Conservation (phyloP, 345 rosid species). For the Abelmoschus esculentus region DNA sequence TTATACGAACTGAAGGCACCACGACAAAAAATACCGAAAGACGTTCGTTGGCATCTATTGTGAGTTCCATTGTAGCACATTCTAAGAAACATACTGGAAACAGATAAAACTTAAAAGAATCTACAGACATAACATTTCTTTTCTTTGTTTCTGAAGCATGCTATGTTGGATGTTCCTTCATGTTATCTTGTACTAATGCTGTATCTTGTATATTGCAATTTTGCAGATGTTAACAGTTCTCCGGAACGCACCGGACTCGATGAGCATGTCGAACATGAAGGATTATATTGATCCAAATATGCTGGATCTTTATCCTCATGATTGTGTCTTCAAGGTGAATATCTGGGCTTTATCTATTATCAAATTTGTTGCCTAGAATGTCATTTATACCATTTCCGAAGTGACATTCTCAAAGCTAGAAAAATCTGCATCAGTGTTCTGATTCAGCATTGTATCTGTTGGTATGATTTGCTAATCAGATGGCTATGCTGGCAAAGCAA, state of each 20-base stretch:
- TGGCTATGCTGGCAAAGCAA: conserved; percentile 88
- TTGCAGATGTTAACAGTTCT: conserved; percentile 79
- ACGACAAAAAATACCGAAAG: conserved; percentile 61
- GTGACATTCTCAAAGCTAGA: not conserved
- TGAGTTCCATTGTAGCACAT: conserved; percentile 33
- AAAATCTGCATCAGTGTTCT: not conserved
- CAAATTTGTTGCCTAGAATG: not conserved
- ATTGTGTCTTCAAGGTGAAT: conserved; percentile 83
- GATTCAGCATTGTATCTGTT: not conserved
- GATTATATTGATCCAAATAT: conserved; percentile 65
- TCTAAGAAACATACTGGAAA: not conserved
- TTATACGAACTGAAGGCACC: conserved; percentile 58
- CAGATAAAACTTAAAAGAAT: not conserved
- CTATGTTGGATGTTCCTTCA: not conserved
- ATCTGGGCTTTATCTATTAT: not conserved
- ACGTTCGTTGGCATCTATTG: conserved; percentile 74
- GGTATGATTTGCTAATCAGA: conserved; percentile 20
- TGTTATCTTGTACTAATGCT: not conserved
- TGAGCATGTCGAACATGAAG: conserved; percentile 63
- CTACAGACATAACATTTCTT: not conserved
- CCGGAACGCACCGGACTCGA: conserved; percentile 57
- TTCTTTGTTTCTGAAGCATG: not conserved
- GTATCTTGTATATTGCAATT: not conserved
- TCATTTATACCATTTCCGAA: not conserved
- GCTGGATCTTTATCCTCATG: conserved; percentile 86